Conservation (phyloP, 352 stramenopile genomes). For the Poterioochromonas sp. region DNA sequence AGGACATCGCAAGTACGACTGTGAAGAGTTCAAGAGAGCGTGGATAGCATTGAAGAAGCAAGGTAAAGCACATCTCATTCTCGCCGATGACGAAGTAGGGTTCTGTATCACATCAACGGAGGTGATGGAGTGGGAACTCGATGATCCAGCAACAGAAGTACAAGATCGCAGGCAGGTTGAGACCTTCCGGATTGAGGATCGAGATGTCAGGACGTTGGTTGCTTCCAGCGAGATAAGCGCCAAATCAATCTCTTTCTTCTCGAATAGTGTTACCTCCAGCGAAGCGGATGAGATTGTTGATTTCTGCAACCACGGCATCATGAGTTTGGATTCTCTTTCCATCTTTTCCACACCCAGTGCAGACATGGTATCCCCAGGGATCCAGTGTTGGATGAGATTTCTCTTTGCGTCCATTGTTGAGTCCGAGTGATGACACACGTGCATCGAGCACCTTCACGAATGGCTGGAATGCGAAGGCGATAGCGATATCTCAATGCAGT, state of each 20-base stretch:
- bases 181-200: no score
- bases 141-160: no score
- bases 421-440: constrained; percentile 5
- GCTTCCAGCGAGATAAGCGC: constrained; percentile 7
- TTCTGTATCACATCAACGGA: no score
- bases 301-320: no score
- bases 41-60: no score
- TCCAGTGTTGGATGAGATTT: constrained; percentile 9
- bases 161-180: no score
- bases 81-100: no score
- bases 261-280: constrained; percentile 6
- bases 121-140: no score
- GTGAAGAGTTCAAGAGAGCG: no score
- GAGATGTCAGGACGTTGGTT: constrained; percentile 10
- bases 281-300: no score
- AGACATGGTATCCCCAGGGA: constrained; percentile 5
- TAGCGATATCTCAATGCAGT: constrained; percentile 13
- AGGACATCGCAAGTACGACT: no score
- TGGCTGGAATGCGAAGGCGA: constrained; percentile 7
- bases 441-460: constrained; percentile 8
- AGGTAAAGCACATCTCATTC: no score
- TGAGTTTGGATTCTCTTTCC: constrained; percentile 13
- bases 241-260: constrained; percentile 11
- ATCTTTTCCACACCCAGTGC: constrained; percentile 6
- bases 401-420: constrained; percentile 7